Conservation (phyloP, 352 stramenopile species). For the Peronosclerospora sorghi region DNA sequence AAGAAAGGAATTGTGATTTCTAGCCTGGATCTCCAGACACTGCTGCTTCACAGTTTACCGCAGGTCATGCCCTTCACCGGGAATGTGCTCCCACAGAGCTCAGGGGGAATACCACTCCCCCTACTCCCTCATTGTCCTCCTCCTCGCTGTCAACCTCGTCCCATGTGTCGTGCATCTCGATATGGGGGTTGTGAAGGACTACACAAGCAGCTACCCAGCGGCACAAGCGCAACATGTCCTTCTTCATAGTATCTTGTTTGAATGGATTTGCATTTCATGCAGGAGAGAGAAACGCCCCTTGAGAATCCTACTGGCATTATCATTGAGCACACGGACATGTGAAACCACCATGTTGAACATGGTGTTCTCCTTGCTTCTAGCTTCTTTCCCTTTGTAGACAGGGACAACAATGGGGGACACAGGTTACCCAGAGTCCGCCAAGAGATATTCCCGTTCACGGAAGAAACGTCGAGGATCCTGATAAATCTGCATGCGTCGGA, state of each 20-base stretch:
- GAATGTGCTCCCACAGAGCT: no score
- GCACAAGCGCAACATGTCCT: background rate
- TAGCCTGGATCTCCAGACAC: no score
- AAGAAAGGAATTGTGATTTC: no score
- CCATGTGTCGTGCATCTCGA: background rate
- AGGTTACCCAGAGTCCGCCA: background rate
- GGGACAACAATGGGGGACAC: background rate
- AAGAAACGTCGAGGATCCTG: background rate
- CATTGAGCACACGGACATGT: background rate
- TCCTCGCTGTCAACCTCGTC: background rate
- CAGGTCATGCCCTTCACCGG: no score
- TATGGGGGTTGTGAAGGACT: background rate
- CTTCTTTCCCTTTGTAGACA: background rate
- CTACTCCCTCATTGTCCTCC: no score
- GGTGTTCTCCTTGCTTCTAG: background rate
- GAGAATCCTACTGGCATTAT: background rate
- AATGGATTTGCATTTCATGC: background rate
- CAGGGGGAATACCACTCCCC: no score
- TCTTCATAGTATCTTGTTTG: background rate
- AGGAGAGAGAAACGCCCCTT: background rate
- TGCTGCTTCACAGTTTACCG: no score
- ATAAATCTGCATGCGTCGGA: background rate
- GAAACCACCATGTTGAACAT: background rate
- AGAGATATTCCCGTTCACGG: background rate
- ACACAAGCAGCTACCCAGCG: background rate